Percentiles rank a stretch among this genome's conserved stretches.
These are phyloP conservation scores for Dryadomyces quercus-mongolicae DNA, from an alignment of 2,329 filamentous ascomycete species.

Conservation along the genomic window DNA sequence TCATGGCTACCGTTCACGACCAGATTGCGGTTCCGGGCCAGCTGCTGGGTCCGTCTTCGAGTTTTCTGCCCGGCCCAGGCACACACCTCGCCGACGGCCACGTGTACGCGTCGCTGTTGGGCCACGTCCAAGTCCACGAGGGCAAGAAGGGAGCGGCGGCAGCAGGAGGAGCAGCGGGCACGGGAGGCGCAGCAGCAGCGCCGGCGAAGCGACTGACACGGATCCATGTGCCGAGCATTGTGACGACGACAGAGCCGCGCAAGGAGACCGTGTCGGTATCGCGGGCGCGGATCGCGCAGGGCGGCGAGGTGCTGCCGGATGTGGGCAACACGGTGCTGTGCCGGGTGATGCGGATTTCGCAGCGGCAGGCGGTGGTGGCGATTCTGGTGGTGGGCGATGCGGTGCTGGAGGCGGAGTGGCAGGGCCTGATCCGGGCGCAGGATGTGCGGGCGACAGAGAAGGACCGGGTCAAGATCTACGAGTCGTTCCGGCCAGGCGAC, in stretches of 20 bases:
- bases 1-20: neutral
- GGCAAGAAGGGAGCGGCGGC: conserved; percentile 15
- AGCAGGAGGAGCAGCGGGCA: neutral
- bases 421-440: conserved; percentile 74
- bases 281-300: conserved; percentile 22
- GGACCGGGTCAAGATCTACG: conserved; percentile 82
- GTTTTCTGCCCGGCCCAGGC: conserved; percentile 64
- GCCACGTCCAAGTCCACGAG: conserved; percentile 48
- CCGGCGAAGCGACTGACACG: conserved; percentile 48
- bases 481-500: conserved; percentile 87
- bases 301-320: conserved; percentile 60
- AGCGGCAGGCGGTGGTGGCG: conserved; percentile 71
- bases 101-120: conserved; percentile 74
- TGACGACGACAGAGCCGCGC: conserved; percentile 26
- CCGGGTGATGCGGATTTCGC: conserved; percentile 73
- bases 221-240: conserved; percentile 30
- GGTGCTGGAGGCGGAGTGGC: conserved; percentile 68
- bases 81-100: conserved; percentile 69
- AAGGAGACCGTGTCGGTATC: conserved; percentile 44
- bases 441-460: conserved; percentile 94
- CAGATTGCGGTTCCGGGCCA: conserved; percentile 68
- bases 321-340: conserved; percentile 74
- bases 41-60: conserved; percentile 53
- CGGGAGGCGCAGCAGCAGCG: conserved; percentile 15
- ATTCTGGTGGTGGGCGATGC: conserved; percentile 72